Evolutionary conservation across 2,329 filamentous ascomycete species (phyloP).

Genomic region (Colletotrichum limetticola): DNA sequence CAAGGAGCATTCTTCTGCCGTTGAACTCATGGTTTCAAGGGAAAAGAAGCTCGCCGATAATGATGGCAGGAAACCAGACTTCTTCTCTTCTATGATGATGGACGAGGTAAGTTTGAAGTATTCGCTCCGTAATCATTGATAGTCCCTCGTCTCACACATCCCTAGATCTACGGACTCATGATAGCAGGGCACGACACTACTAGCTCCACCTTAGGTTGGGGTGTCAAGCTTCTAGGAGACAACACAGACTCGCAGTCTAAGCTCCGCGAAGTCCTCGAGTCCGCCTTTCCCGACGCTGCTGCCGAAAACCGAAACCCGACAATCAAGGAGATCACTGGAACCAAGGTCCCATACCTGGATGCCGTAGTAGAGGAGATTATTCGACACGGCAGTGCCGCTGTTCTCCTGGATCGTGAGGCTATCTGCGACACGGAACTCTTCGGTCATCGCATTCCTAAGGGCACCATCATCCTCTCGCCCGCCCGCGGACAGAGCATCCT

Average conservation of each 20-base stretch:
- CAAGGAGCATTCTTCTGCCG: background rate
- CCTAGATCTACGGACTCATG: slow-evolving; percentile 2
- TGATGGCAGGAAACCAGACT: background rate
- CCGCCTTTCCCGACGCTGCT: slow-evolving; percentile 32
- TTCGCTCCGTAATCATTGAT: too few relatives aligned
- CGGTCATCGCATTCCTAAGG: slow-evolving; percentile 46
- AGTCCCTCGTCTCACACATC: background rate
- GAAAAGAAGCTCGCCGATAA: background rate
- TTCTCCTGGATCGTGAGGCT: slow-evolving; percentile 38
- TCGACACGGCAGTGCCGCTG: slow-evolving; percentile 37
- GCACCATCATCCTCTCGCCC: slow-evolving; percentile 44
- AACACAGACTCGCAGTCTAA: slow-evolving; percentile 35
- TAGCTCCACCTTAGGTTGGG: slow-evolving; percentile 7
- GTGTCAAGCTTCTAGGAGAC: slow-evolving; percentile 39
- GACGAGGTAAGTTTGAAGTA: background rate
- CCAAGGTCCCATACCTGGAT: slow-evolving; percentile 43
- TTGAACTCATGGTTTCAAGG: background rate
- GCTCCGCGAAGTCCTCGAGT: slow-evolving; percentile 38
- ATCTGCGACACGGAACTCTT: slow-evolving; percentile 45
- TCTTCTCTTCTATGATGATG: background rate
- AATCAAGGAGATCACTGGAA: slow-evolving; percentile 38
- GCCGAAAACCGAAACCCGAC: slow-evolving; percentile 38
- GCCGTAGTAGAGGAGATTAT: slow-evolving; percentile 46
- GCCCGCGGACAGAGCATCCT: slow-evolving; percentile 42
- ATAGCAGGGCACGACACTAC: slow-evolving; percentile 23